Evolutionary conservation across 345 rosid species (phyloP).

Genomic region (Salix suchowensis): DNA sequence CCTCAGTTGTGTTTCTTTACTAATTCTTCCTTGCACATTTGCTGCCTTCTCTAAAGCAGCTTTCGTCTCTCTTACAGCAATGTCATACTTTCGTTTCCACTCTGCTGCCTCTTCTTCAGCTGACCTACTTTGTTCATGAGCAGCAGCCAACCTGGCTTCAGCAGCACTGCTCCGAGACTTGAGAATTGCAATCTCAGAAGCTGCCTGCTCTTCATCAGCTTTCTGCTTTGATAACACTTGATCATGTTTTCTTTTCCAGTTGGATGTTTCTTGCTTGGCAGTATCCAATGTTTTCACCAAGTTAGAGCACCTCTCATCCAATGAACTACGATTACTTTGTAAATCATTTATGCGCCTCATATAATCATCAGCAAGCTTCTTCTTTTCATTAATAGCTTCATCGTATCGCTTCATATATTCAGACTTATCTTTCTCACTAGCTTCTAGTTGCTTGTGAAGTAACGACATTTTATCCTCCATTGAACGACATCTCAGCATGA

Average conservation of each 20-base stretch:
- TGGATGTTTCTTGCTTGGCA: slow-evolving; percentile 59
- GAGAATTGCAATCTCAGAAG: slow-evolving; percentile 72
- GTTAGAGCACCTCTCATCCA: slow-evolving; percentile 79
- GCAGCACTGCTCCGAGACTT: slow-evolving; percentile 82
- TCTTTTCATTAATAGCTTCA: slow-evolving; percentile 91
- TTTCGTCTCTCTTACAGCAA: slow-evolving; percentile 82
- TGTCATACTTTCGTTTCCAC: slow-evolving; percentile 90
- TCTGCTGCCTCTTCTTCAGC: slow-evolving; percentile 91
- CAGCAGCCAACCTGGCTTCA: slow-evolving; percentile 96
- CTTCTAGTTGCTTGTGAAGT: slow-evolving; percentile 77
- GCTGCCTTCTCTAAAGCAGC: slow-evolving; percentile 93
- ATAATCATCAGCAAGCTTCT: slow-evolving; percentile 79
- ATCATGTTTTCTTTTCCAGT: slow-evolving; percentile 75
- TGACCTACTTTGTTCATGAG: slow-evolving; percentile 75
- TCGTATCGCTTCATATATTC: slow-evolving; percentile 87
- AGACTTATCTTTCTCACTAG: slow-evolving; percentile 74
- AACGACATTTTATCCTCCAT: slow-evolving; percentile 78
- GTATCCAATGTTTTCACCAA: slow-evolving; percentile 69
- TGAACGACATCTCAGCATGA: slow-evolving; percentile 67
- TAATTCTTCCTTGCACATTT: slow-evolving; percentile 65
- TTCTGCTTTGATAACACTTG: slow-evolving; percentile 63
- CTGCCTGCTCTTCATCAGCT: slow-evolving; percentile 65
- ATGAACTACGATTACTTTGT: slow-evolving; percentile 67
- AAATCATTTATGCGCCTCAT: slow-evolving; percentile 61
- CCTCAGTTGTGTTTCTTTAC: slow-evolving; percentile 73